Percentiles rank a stretch among this genome's conserved stretches.
Evolutionary conservation across 2,329 filamentous ascomycete genomes (phyloP).

Genomic region (Cordyceps pruinosa): DNA sequence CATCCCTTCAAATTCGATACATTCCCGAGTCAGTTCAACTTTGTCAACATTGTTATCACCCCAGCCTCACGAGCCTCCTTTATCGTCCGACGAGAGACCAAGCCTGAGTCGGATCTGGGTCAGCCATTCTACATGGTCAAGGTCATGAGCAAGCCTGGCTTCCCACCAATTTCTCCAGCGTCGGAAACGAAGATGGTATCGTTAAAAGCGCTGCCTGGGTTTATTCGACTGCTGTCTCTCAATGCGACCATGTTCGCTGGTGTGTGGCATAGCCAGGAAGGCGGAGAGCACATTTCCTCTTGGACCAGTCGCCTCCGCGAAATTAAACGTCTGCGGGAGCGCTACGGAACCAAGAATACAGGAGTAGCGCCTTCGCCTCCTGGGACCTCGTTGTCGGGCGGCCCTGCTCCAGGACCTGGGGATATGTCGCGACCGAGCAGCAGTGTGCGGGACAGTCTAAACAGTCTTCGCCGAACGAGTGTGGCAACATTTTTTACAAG

Average conservation of each 20-base stretch:
- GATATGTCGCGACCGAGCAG: slow-evolving; percentile 36
- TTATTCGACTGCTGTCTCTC: slow-evolving; percentile 81
- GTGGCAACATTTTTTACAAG: slow-evolving; percentile 58
- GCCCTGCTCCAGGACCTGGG: slow-evolving; percentile 14
- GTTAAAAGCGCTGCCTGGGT: slow-evolving; percentile 71
- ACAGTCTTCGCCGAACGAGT: slow-evolving; percentile 53
- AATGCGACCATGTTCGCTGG: slow-evolving; percentile 90
- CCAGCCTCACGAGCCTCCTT: slow-evolving; percentile 77
- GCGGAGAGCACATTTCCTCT: slow-evolving; percentile 76
- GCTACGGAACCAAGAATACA: slow-evolving; percentile 41
- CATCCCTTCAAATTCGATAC: slow-evolving; percentile 81
- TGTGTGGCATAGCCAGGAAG: slow-evolving; percentile 75
- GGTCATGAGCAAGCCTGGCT: slow-evolving; percentile 79
- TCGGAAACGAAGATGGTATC: slow-evolving; percentile 85
- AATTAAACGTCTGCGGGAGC: slow-evolving; percentile 75
- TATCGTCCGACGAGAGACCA: slow-evolving; percentile 51
- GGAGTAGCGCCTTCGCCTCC: slow-evolving; percentile 22
- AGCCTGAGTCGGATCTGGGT: slow-evolving; percentile 29
- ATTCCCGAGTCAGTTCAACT: slow-evolving; percentile 93
- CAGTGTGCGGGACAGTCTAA: slow-evolving; percentile 54
- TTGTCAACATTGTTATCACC: slow-evolving; percentile 91
- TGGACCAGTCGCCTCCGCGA: slow-evolving; percentile 84
- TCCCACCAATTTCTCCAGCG: slow-evolving; percentile 86
- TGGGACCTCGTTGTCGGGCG: slow-evolving; percentile 17
- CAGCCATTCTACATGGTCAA: slow-evolving; percentile 78